phyloP scores from a whole-genome alignment of 306 rosid species.

The Casuarina equisetifolia region DNA sequence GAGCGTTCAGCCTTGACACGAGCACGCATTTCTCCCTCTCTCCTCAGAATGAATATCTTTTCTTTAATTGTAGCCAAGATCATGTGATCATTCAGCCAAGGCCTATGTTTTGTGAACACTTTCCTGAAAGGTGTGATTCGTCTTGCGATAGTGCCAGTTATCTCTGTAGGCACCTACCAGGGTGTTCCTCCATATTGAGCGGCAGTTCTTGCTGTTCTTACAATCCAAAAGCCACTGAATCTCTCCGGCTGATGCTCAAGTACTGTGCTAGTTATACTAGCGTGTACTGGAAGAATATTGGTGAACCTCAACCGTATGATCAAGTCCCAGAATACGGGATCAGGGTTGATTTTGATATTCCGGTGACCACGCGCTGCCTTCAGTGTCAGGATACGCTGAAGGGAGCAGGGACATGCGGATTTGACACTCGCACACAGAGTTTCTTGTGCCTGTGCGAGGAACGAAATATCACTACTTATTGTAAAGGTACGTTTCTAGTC shows the following conservation, averaged over 20 bases:
- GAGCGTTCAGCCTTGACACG: conserved; percentile 77
- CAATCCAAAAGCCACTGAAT: conserved; percentile 77
- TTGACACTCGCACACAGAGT: conserved; percentile 44
- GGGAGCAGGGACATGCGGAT: conserved; percentile 91
- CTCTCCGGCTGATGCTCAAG: conserved; percentile 71
- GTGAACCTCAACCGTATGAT: conserved; percentile 68
- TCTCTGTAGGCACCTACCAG: conserved; percentile 81
- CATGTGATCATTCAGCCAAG: conserved; percentile 71
- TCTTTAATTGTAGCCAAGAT: conserved; percentile 81
- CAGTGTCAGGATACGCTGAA: conserved; percentile 75
- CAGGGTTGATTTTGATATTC: conserved; percentile 76
- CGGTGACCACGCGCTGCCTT: conserved; percentile 75
- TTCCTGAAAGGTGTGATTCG: conserved; percentile 75
- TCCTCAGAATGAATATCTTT: conserved; percentile 72
- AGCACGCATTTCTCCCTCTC: conserved; percentile 72
- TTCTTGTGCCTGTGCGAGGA: conserved; percentile 72
- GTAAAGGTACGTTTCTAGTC: conserved; percentile 50
- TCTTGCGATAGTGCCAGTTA: conserved; percentile 90
- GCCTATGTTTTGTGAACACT: conserved; percentile 80
- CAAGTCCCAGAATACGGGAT: conserved; percentile 89
- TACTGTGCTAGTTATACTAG: conserved; percentile 79
- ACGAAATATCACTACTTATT: conserved; percentile 75
- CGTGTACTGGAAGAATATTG: conserved; percentile 85
- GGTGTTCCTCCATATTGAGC: conserved; percentile 50
- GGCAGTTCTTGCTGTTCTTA: conserved; percentile 79